Conservation (phyloP, 106 monocot genomes). For the Ottelia alismoides region DNA sequence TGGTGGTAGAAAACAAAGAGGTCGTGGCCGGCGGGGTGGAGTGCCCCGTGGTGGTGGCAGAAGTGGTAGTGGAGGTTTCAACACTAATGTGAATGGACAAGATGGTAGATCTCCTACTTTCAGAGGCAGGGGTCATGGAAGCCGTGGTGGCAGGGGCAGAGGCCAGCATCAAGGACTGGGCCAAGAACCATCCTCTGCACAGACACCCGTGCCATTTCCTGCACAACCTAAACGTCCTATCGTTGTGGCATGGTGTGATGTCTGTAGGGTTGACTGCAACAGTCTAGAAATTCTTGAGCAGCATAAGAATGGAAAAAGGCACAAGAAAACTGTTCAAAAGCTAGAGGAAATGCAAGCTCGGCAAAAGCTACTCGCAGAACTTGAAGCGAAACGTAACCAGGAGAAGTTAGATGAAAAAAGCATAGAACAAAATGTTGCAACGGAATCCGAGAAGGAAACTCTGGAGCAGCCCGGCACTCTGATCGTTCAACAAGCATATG, state of each 20-base stretch:
- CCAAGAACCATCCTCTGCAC: neutral
- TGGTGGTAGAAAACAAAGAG: neutral
- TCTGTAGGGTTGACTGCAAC: conserved; percentile 74
- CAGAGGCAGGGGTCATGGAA: conserved; percentile 15
- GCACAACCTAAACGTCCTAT: conserved; percentile 2
- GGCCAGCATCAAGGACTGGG: conserved; percentile 10
- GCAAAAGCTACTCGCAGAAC: conserved; percentile 34
- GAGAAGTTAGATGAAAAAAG: too few species aligned
- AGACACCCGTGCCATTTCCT: neutral
- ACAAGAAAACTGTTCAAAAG: conserved; percentile 47
- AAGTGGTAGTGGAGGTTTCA: conserved; percentile 7
- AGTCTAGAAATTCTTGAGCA: conserved; percentile 66
- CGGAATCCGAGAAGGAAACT: conserved; percentile 5
- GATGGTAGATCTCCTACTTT: conserved; percentile 8
- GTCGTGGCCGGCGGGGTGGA: conserved; percentile 6
- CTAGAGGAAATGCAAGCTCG: conserved; percentile 35
- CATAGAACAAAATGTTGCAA: too few species aligned
- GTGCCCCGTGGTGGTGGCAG: conserved; percentile 1
- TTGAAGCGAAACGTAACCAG: conserved; percentile 12
- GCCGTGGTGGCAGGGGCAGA: conserved; percentile 15
- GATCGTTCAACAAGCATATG: conserved; percentile 8
- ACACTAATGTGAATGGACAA: neutral
- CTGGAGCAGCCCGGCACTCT: too few species aligned
- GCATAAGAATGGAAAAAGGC: conserved; percentile 70
- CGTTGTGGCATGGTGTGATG: conserved; percentile 54